These are phyloP conservation scores for Cornus controversa DNA, from an alignment of 148 eudicot species.

Conservation along the genomic window DNA sequence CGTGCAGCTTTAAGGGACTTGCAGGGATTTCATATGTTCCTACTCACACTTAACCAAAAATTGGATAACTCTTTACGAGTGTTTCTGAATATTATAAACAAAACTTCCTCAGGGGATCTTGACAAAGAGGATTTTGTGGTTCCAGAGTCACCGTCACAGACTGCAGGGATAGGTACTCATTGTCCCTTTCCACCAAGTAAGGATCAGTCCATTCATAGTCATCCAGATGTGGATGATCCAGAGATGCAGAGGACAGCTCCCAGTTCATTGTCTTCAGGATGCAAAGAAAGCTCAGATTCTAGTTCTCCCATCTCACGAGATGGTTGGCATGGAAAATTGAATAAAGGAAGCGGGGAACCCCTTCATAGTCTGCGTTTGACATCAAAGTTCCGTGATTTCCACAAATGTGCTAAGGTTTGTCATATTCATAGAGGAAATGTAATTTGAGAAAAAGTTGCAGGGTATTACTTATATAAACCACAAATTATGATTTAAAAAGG, in stretches of 20 bases:
- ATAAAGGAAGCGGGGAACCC: slow-evolving; percentile 71
- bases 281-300: slow-evolving; percentile 58
- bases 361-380: slow-evolving; percentile 80
- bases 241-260: slow-evolving; percentile 50
- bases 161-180: no score
- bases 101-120: slow-evolving; percentile 50
- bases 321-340: slow-evolving; percentile 59
- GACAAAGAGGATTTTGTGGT: slow-evolving; percentile 77
- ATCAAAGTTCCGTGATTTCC: slow-evolving; percentile 90
- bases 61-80: slow-evolving; percentile 68
- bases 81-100: slow-evolving; percentile 61
- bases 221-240: slow-evolving; percentile 45
- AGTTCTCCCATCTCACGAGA: slow-evolving; percentile 72
- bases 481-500: neutral
- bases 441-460: neutral
- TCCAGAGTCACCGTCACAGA: slow-evolving; percentile 54
- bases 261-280: slow-evolving; percentile 53
- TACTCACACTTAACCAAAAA: slow-evolving; percentile 90
- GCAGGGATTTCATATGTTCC: slow-evolving; percentile 97
- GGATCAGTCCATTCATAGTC: slow-evolving; percentile 44
- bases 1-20: slow-evolving; percentile 86
- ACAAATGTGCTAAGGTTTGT: slow-evolving; percentile 88
- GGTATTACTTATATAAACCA: neutral
- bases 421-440: neutral
- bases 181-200: slow-evolving; percentile 49